These are phyloP conservation scores for Lentinus tigrinus DNA, from an alignment of 768 basidiomycete genomes.

Conservation along the genomic window DNA sequence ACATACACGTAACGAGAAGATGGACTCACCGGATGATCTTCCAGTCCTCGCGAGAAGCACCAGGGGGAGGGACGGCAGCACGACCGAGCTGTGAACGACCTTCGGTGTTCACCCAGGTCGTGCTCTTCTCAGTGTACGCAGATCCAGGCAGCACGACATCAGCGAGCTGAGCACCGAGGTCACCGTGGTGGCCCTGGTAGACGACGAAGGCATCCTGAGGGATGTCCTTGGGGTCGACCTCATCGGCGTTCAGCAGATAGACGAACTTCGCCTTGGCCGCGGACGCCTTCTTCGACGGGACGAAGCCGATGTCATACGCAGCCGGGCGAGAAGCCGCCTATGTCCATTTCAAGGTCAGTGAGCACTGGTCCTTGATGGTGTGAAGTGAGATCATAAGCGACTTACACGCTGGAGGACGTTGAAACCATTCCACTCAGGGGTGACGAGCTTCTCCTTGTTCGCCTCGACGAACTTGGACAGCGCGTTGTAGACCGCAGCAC, in stretches of 20 bases:
- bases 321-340: conserved; percentile 91
- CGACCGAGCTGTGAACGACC: conserved; percentile 89
- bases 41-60: conserved; percentile 95
- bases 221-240: conserved; percentile 83
- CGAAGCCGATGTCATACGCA: conserved; percentile 93
- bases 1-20: not conserved
- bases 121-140: conserved; percentile 90
- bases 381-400: conserved; percentile 14
- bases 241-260: conserved; percentile 95
- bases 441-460: conserved; percentile 74
- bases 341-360: not conserved
- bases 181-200: conserved; percentile 98
- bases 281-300: conserved; percentile 78
- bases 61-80: conserved; percentile 92
- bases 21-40: conserved; percentile 78
- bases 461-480: conserved; percentile 78
- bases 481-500: conserved; percentile 70
- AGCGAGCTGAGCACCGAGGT: conserved; percentile 94
- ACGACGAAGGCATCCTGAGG: conserved; percentile 94
- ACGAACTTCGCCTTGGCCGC: conserved; percentile 86
- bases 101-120: conserved; percentile 97
- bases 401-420: conserved; percentile 87
- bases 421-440: conserved; percentile 94
- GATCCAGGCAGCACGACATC: conserved; percentile 92
- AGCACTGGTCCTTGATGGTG: not conserved